phyloP scores from a whole-genome alignment of 2,329 filamentous ascomycete genomes.

The Aspergillus sp. region DNA sequence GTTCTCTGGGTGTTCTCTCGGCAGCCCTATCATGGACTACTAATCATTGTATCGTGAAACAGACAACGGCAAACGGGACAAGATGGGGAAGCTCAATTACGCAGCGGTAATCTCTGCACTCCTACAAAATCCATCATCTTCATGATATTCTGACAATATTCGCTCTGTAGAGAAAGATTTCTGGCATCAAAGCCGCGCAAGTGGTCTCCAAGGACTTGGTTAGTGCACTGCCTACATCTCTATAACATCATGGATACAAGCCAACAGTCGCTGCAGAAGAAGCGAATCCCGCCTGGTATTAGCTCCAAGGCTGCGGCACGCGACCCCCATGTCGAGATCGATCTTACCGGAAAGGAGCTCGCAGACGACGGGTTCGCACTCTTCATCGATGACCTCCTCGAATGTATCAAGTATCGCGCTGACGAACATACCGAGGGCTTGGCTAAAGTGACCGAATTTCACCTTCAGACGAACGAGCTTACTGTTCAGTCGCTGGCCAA shows the following conservation, averaged over 20 bases:
- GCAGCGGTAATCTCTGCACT: conserved; percentile 31
- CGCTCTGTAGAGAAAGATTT: conserved; percentile 41
- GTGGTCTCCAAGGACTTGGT: conserved; percentile 47
- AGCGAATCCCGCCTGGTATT: conserved; percentile 30
- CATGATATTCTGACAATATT: not conserved
- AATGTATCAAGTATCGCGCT: conserved; percentile 37
- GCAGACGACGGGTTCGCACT: conserved; percentile 46
- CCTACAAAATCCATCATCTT: not conserved
- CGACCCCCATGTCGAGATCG: conserved; percentile 44
- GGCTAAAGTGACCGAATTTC: conserved; percentile 46
- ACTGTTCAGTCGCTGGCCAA: conserved; percentile 41
- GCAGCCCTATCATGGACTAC: not conserved
- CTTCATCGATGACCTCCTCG: conserved; percentile 43
- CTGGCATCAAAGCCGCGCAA: conserved; percentile 46
- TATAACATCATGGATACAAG: not conserved
- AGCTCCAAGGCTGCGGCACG: conserved; percentile 28
- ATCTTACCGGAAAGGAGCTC: conserved; percentile 45
- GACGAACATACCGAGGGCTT: conserved; percentile 26
- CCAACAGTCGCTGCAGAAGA: conserved; percentile 26
- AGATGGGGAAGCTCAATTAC: conserved; percentile 42
- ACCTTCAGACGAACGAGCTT: conserved; percentile 45
- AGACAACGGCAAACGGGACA: conserved; percentile 3
- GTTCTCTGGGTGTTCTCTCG: too few species aligned
- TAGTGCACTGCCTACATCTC: conserved; percentile 1
- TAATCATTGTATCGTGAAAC: too few species aligned